Evolutionary conservation across 106 monocot species (phyloP).

Genomic region (Apostasia ramifera): DNA sequence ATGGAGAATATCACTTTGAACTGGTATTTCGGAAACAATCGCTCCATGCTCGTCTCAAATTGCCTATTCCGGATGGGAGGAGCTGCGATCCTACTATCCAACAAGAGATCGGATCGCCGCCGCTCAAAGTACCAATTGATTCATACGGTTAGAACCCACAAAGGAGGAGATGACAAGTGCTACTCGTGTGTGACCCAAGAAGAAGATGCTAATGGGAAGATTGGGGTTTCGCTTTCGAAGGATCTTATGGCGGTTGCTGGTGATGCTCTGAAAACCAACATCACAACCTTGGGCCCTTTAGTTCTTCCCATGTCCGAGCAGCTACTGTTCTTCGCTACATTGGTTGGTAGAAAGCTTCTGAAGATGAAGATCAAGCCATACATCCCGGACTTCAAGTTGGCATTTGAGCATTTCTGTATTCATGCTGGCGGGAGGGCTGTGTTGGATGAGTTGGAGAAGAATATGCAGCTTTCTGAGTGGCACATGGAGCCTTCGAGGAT

Average conservation of each 20-base stretch:
- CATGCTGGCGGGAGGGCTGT: slow-evolving; percentile 18
- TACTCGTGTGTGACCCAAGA: slow-evolving; percentile 9
- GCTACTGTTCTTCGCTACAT: slow-evolving; percentile 14
- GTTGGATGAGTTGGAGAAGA: slow-evolving; percentile 16
- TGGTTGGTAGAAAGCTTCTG: slow-evolving; percentile 14
- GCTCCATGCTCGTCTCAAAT: slow-evolving; percentile 14
- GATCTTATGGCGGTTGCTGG: slow-evolving; percentile 15
- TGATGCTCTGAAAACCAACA: slow-evolving; percentile 15
- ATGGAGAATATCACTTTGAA: slow-evolving; percentile 19
- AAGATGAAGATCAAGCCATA: slow-evolving; percentile 15
- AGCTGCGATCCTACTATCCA: slow-evolving; percentile 14
- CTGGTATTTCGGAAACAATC: slow-evolving; percentile 13
- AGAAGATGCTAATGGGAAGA: slow-evolving; percentile 11
- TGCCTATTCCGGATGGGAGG: slow-evolving; percentile 16
- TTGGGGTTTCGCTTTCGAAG: slow-evolving; percentile 14
- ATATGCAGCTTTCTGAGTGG: slow-evolving; percentile 17
- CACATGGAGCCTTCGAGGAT: slow-evolving; percentile 20
- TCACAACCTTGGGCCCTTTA: slow-evolving; percentile 14
- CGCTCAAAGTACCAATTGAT: slow-evolving; percentile 12
- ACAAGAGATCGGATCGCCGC: slow-evolving; percentile 8
- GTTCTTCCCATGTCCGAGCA: slow-evolving; percentile 19
- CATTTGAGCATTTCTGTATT: slow-evolving; percentile 20
- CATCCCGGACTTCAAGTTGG: slow-evolving; percentile 19
- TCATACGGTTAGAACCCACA: slow-evolving; percentile 12
- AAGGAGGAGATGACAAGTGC: slow-evolving; percentile 13